These are phyloP conservation scores for Xylaria sp. DNA, from an alignment of 2,329 filamentous ascomycete genomes.

Conservation along the genomic window DNA sequence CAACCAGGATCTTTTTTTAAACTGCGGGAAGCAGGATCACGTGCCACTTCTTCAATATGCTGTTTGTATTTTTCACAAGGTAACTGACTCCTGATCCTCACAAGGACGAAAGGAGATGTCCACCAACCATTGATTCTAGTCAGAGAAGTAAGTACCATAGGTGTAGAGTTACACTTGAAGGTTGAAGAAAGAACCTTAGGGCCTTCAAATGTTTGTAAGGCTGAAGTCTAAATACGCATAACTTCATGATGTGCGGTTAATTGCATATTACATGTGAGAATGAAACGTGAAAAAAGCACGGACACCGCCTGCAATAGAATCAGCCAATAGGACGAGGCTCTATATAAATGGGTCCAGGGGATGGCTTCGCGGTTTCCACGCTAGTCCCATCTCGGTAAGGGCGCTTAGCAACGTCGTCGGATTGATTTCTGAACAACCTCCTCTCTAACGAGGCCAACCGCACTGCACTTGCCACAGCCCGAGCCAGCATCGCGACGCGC, in stretches of 20 bases:
- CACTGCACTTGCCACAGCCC: slow-evolving; percentile 31
- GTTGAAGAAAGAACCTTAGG: not conserved
- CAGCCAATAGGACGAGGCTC: slow-evolving; percentile 24
- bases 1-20: no score
- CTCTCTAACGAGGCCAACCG: slow-evolving; percentile 29
- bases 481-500: slow-evolving; percentile 32
- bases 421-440: slow-evolving; percentile 41
- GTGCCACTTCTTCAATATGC: not conserved
- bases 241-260: not conserved
- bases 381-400: slow-evolving; percentile 37
- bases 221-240: not conserved
- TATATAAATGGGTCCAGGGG: slow-evolving; percentile 2
- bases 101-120: not conserved
- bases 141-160: not conserved
- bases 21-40: not conserved
- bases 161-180: not conserved
- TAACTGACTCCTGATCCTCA: no score
- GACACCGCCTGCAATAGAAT: not conserved
- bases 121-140: not conserved
- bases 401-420: slow-evolving; percentile 38
- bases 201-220: no score
- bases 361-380: slow-evolving; percentile 13
- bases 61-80: not conserved
- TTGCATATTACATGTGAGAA: not conserved
- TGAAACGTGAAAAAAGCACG: not conserved